phyloP scores from a whole-genome alignment of 2,329 filamentous ascomycete genomes.

The Geosmithia putterillii region DNA sequence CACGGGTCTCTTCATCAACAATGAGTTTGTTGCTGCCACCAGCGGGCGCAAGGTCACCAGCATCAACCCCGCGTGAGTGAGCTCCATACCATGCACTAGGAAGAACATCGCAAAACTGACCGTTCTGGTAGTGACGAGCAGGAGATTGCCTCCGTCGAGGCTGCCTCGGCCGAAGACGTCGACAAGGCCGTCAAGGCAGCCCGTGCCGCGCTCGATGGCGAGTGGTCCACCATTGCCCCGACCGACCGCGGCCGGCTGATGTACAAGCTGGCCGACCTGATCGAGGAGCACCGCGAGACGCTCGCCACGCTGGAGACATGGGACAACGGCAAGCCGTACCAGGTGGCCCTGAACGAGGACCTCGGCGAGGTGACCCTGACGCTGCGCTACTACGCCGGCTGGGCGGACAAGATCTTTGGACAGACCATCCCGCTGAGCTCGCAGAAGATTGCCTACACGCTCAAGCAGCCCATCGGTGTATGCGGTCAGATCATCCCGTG shows the following conservation, averaged over 20 bases:
- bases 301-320: conserved; percentile 55
- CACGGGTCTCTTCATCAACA: conserved; percentile 9
- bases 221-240: conserved; percentile 28
- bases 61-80: conserved; percentile 7
- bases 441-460: conserved; percentile 54
- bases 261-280: conserved; percentile 57
- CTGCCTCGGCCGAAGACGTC: conserved; percentile 15
- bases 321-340: conserved; percentile 65
- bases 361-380: conserved; percentile 29
- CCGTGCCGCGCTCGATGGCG: conserved; percentile 40
- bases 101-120: not conserved
- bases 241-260: conserved; percentile 59
- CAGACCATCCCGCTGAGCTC: conserved; percentile 53
- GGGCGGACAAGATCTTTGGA: conserved; percentile 58
- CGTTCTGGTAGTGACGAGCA: conserved; percentile 5
- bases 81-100: not conserved
- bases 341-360: conserved; percentile 54
- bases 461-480: conserved; percentile 57
- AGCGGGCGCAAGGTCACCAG: conserved; percentile 5
- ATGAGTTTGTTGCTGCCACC: conserved; percentile 6
- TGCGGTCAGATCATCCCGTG: conserved; percentile 59
- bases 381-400: conserved; percentile 57
- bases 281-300: conserved; percentile 46
- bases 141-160: conserved; percentile 5
- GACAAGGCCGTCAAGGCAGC: conserved; percentile 27